A percentile compares a stretch with the other conserved stretches of the same genome.
Evolutionary conservation across 2,329 filamentous ascomycete genomes (phyloP).

Genomic region (Sporothrix brunneoviolacea): DNA sequence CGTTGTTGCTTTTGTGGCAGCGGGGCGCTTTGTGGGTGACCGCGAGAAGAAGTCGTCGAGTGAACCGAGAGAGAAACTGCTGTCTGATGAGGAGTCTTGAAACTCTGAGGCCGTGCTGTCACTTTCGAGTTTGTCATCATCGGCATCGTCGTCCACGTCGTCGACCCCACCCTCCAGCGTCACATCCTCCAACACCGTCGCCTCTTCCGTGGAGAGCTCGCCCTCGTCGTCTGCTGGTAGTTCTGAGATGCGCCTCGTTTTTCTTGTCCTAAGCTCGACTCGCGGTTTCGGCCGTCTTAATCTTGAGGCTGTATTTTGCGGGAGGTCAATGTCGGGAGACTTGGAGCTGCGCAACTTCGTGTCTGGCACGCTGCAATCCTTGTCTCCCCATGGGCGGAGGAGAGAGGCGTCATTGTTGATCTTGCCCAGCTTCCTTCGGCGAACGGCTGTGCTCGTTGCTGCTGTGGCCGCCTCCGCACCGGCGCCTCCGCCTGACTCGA

Average conservation of each 20-base stretch:
- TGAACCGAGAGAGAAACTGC: not conserved
- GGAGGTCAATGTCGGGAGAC: not conserved
- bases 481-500: too few species aligned
- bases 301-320: not conserved
- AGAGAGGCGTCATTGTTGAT: conserved; percentile 9
- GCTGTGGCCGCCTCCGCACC: not conserved
- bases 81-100: conserved; percentile 6
- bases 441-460: conserved; percentile 1
- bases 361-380: not conserved
- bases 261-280: conserved; percentile 12
- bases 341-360: too few species aligned
- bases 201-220: conserved; percentile 17
- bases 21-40: not conserved
- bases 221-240: conserved; percentile 8
- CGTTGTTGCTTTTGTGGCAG: not conserved
- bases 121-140: not conserved
- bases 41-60: conserved; percentile 8
- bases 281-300: not conserved
- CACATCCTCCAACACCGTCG: conserved; percentile 13
- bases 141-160: not conserved
- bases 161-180: not conserved
- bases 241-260: conserved; percentile 8
- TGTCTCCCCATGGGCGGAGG: conserved; percentile 8
- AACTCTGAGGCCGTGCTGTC: conserved; percentile 14
- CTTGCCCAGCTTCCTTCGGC: conserved; percentile 11